Evolutionary conservation across 2,329 filamentous ascomycete species (phyloP), one percentile per base, ranked within the genome.

Genomic region (Coniochaeta ligniaria): DNA sequence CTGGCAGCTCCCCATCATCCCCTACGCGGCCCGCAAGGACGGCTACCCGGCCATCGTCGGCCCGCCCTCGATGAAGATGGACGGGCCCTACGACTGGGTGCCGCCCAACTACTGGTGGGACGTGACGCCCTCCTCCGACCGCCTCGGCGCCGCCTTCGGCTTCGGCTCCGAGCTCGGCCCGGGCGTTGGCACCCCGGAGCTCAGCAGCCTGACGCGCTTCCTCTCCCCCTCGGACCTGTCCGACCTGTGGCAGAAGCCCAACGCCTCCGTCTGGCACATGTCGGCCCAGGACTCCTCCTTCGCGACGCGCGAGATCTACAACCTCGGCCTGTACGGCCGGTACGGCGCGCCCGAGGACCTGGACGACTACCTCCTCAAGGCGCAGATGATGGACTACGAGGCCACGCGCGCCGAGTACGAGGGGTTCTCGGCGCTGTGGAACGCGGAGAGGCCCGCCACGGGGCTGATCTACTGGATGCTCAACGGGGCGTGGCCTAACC

Each of bases 401-500:
- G 84, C 84, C 1, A 86, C 82, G 0, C 75, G 84, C 2, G 75
- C 83, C 0, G 74, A 87, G 64, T 85, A 83, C 60, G 85, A 88
- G 66, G 83, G 73, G 0, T 87, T 80, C 66, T 74, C 78, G 0
- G 73, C 79, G 2, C 73, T 76, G 0, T 85, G 83, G 78, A 81
- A 68, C 62, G 75, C 35, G 7, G 8, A 72, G 1, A 73, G 80
- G 3, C 81, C 83, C 0, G 83, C 84, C 0, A 87, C 84, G 0
- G 85, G 85, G 0, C 57, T 83, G 56, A 80, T 88, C 17, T 88
- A 88, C 72, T 88, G 85, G 85, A 88, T 88, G 85, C 69, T 88
- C 59, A 87, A 86, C 64, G 80, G 80, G 54, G 85, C 85, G 0
- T 88, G 85, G 84, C 85, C 86, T 0, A 82, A 78, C 60, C 72